phyloP scores from a whole-genome alignment of 108 stramenopile species.

The Nitzschia inconspicua region DNA sequence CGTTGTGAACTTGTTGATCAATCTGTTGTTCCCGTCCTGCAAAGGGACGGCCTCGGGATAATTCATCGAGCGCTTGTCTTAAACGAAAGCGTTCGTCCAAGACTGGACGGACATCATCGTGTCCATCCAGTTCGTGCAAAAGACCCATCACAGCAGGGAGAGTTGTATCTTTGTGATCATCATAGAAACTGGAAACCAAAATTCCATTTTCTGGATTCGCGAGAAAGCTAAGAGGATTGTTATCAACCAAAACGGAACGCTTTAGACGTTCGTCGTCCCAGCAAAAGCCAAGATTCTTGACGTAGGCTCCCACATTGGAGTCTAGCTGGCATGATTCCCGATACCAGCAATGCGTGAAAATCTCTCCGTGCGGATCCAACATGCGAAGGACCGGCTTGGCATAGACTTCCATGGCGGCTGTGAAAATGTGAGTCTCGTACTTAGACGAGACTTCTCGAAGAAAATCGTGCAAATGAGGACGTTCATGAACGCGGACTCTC shows the following conservation, averaged over 20 bases:
- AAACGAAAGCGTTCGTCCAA: conserved; percentile 84
- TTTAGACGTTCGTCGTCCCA: conserved; percentile 16
- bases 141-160: conserved; percentile 89
- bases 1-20: conserved; percentile 5
- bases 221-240: conserved; percentile 81
- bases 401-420: conserved; percentile 96
- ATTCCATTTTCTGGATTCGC: conserved; percentile 97
- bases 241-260: conserved; percentile 96
- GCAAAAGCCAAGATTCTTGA: conserved; percentile 59
- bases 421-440: conserved; percentile 96
- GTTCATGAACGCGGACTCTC: conserved; percentile 90
- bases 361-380: conserved; percentile 86
- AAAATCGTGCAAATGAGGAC: conserved; percentile 92
- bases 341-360: conserved; percentile 81
- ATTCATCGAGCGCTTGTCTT: conserved; percentile 57
- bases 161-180: conserved; percentile 91
- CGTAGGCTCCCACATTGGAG: conserved; percentile 68
- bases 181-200: conserved; percentile 96
- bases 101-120: conserved; percentile 89
- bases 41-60: conserved; percentile 25
- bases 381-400: conserved; percentile 90
- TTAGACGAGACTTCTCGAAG: conserved; percentile 61
- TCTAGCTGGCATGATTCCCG: conserved; percentile 88
- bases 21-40: conserved; percentile 20
- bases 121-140: conserved; percentile 80